Evolutionary conservation across 1,284 basidiomycete species (phyloP), one percentile per base, ranked within the genome.

Genomic region (Farysia itapuensis): DNA sequence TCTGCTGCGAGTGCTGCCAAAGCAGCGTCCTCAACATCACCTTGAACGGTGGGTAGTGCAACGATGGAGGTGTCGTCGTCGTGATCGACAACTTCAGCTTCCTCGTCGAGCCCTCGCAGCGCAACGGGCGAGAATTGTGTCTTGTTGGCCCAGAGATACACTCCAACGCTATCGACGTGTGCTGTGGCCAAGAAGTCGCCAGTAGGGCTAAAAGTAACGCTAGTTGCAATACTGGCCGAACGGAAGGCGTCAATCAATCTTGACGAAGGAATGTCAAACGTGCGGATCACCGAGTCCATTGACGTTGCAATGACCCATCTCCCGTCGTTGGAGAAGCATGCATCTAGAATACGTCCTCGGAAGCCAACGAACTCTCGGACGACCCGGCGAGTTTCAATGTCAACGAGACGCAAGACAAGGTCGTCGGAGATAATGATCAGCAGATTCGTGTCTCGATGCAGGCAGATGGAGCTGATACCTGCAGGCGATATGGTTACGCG

Each of bases 131-230:
- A 79, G 76, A 93, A 97, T 73, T 96, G 94, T 14, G 92, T 89
- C 45, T 91, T 86, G 78, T 99, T 98, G 16, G 92, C 90, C 92
- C 95, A 99, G 12, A 99, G 82, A 75, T 88, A 93, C 4, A 99
- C 84, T 5, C 93, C 95, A 33, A 96, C 86, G 49, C 86, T 91
- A 72, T 95, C 93, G 3, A 94, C 86, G 77, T 99, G 95, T 0
- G 90, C 82, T 2, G 93, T 95, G 0, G 95, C 95, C 45, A 99
- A 78, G 79, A 99, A 98, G 77, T 98, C 95, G 48, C 88, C 88
- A 0, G 90, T 88, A 0, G 95, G 95, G 1, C 91, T 96, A 76
- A 98, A 95, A 0, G 89, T 83, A 16, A 99, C 78, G 67, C 87
- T 90, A 0, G 90, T 94, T 2, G 93, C 90, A 15, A 95, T 84